These are phyloP conservation scores for Fusarium ramigenum DNA, from an alignment of 2,329 filamentous ascomycete genomes.

Conservation along the genomic window DNA sequence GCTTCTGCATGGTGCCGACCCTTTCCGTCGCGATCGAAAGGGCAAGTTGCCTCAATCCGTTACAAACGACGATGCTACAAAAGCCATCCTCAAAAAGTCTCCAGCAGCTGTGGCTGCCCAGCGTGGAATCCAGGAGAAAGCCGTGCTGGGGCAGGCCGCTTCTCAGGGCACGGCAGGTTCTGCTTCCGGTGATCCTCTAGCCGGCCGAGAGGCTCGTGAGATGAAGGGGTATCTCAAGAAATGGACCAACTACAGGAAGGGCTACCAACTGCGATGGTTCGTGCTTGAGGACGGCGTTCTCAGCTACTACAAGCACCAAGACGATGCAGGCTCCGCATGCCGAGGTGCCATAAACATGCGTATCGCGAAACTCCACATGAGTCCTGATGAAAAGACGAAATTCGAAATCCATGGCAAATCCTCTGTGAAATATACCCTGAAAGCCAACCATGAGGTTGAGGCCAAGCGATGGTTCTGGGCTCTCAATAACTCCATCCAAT, in stretches of 20 bases:
- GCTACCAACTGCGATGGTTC: slow-evolving; percentile 97
- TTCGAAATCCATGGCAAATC: slow-evolving; percentile 99
- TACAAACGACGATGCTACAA: slow-evolving; percentile 91
- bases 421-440: slow-evolving; percentile 97
- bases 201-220: slow-evolving; percentile 87
- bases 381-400: slow-evolving; percentile 94
- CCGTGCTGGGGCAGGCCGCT: slow-evolving; percentile 81
- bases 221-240: slow-evolving; percentile 99
- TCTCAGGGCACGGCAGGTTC: slow-evolving; percentile 64
- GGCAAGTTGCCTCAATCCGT: slow-evolving; percentile 96
- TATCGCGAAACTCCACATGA: slow-evolving; percentile 95
- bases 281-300: slow-evolving; percentile 96
- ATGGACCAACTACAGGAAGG: slow-evolving; percentile 98
- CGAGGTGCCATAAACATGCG: slow-evolving; percentile 99
- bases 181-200: slow-evolving; percentile 67
- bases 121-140: slow-evolving; percentile 95
- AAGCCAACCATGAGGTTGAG: slow-evolving; percentile 97
- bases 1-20: slow-evolving; percentile 92
- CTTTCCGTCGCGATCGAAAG: slow-evolving; percentile 92
- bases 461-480: slow-evolving; percentile 99
- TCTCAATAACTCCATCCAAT: slow-evolving; percentile 97
- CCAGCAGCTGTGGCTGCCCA: slow-evolving; percentile 95
- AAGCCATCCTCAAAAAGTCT: slow-evolving; percentile 89
- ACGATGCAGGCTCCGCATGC: slow-evolving; percentile 94
- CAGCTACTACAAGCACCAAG: slow-evolving; percentile 99